A percentile compares a stretch with the other conserved stretches of the same genome.
phyloP scores from a whole-genome alignment of 164 flowering plant genomes.

The Buxus sempervirens region DNA sequence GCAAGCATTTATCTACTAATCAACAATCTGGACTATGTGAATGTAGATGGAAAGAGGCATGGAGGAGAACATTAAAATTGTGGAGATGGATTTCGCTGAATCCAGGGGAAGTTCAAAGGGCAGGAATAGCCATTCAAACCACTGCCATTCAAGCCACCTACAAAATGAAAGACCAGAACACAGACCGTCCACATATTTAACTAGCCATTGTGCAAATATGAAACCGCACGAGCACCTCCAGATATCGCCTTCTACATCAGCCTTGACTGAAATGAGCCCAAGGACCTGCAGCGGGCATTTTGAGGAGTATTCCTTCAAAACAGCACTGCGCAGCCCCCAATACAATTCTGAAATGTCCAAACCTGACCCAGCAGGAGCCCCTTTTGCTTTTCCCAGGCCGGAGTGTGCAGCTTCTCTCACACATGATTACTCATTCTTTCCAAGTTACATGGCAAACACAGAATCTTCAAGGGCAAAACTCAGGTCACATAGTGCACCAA shows the following conservation, averaged over 20 bases:
- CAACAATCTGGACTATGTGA: constrained; percentile 4
- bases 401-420: constrained; percentile 63
- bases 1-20: not conserved
- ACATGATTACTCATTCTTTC: constrained; percentile 60
- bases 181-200: constrained; percentile 40
- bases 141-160: constrained; percentile 47
- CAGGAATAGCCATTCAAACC: constrained; percentile 57
- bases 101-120: constrained; percentile 41
- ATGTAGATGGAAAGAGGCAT: constrained; percentile 40
- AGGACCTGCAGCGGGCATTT: constrained; percentile 73
- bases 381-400: constrained; percentile 47
- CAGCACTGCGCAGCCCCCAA: constrained; percentile 83
- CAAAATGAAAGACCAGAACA: constrained; percentile 42
- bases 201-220: constrained; percentile 20
- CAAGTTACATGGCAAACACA: constrained; percentile 97
- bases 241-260: constrained; percentile 70
- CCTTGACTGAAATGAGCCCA: constrained; percentile 69
- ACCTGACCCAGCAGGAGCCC: constrained; percentile 40
- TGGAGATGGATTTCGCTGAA: constrained; percentile 74
- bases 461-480: constrained; percentile 84
- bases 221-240: constrained; percentile 45
- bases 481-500: constrained; percentile 95
- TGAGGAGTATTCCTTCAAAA: constrained; percentile 62
- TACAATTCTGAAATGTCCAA: constrained; percentile 55
- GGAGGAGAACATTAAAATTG: constrained; percentile 88